Evolutionary conservation across 441 rosid species (phyloP).

Genomic region (Brassica balearica): DNA sequence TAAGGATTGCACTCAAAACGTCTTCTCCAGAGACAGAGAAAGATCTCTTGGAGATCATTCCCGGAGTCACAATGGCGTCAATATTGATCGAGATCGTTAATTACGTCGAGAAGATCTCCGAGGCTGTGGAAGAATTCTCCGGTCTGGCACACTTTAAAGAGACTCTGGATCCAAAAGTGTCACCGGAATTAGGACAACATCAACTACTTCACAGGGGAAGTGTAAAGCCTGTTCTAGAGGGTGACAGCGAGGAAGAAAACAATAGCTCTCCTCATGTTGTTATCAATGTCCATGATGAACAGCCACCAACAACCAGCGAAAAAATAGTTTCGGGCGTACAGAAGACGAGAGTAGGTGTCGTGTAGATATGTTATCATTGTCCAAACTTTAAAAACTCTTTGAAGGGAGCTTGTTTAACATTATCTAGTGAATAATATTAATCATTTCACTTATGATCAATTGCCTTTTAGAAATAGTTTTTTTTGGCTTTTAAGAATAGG

Average conservation of each 20-base stretch:
- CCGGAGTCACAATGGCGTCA: constrained; percentile 69
- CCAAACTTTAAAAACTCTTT: constrained; percentile 7
- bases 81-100: constrained; percentile 57
- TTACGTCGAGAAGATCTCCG: constrained; percentile 57
- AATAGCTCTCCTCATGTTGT: constrained; percentile 44
- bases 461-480: background rate
- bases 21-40: constrained; percentile 40
- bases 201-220: constrained; percentile 60
- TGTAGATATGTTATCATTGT: constrained; percentile 29
- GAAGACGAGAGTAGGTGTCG: constrained; percentile 19
- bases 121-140: constrained; percentile 63
- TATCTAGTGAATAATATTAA: constrained; percentile 2
- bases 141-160: constrained; percentile 54
- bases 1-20: constrained; percentile 53
- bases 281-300: constrained; percentile 46
- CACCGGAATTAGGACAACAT: constrained; percentile 49
- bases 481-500: background rate
- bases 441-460: constrained; percentile 1
- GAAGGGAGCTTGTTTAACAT: constrained; percentile 15
- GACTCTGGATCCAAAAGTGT: constrained; percentile 37
- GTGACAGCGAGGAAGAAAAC: constrained; percentile 31
- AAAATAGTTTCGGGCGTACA: constrained; percentile 21
- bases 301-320: constrained; percentile 20
- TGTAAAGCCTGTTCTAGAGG: constrained; percentile 57
- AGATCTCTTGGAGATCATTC: constrained; percentile 57